These are phyloP conservation scores for Penicillium digitatum DNA, from an alignment of 2,329 filamentous ascomycete species.

Conservation along the genomic window DNA sequence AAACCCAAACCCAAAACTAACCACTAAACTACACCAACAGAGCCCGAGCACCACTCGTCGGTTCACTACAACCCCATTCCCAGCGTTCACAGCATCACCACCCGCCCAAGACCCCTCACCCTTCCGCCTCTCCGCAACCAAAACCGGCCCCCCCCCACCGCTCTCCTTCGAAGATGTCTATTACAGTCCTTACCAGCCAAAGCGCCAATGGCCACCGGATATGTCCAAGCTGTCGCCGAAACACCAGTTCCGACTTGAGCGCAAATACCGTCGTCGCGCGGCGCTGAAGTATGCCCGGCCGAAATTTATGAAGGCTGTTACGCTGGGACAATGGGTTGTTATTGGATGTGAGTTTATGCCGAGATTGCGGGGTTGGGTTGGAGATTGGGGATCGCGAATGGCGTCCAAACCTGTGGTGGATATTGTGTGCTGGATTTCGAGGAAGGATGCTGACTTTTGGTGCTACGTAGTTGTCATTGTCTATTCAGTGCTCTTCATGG, in stretches of 20 bases:
- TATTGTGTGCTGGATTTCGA: not conserved
- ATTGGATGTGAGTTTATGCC: slow-evolving; percentile 47
- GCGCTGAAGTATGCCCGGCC: slow-evolving; percentile 60
- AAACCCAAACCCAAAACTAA: not conserved
- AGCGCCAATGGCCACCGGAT: slow-evolving; percentile 62
- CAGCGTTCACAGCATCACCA: slow-evolving; percentile 14
- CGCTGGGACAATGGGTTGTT: slow-evolving; percentile 54
- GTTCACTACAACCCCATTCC: slow-evolving; percentile 14
- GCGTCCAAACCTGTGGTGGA: not conserved
- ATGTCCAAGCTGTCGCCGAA: slow-evolving; percentile 59
- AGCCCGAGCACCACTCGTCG: slow-evolving; percentile 3
- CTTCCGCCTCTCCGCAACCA: slow-evolving; percentile 23
- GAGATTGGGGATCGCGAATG: not conserved
- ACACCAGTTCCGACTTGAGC: slow-evolving; percentile 65
- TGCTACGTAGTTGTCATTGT: slow-evolving; percentile 37
- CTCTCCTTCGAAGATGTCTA: slow-evolving; percentile 30
- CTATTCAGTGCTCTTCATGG: slow-evolving; percentile 45
- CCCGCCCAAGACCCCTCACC: slow-evolving; percentile 16
- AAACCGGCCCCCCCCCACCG: slow-evolving; percentile 9
- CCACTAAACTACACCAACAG: not conserved
- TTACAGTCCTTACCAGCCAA: slow-evolving; percentile 57
- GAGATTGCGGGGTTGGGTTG: not conserved
- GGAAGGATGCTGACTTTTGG: slow-evolving; percentile 12
- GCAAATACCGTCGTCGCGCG: slow-evolving; percentile 59
- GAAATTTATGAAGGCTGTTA: slow-evolving; percentile 55